These are phyloP conservation scores for Pluteus cervinus DNA, from an alignment of 768 basidiomycete species.

Conservation along the genomic window DNA sequence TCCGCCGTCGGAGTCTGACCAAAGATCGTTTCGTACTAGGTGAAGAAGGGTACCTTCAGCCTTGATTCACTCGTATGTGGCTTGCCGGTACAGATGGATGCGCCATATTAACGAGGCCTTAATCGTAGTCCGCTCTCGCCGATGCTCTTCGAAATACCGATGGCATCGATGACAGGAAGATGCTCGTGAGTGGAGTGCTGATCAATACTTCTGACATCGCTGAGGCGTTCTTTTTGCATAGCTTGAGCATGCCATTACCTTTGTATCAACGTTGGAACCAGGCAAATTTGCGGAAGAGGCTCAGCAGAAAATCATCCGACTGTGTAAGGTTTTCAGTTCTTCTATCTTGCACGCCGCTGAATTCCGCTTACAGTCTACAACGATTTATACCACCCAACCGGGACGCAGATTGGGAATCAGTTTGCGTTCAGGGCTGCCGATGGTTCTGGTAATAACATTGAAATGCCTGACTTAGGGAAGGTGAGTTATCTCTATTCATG, in stretches of 20 bases:
- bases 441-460: conserved; percentile 71
- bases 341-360: conserved; percentile 1
- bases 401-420: conserved; percentile 56
- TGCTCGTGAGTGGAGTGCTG: conserved; percentile 45
- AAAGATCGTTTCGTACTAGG: no score
- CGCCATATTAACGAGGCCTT: no score
- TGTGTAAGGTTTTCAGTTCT: conserved; percentile 38
- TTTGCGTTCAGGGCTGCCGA: conserved; percentile 71
- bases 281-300: conserved; percentile 30
- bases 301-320: conserved; percentile 45
- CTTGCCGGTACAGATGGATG: no score
- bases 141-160: conserved; percentile 56
- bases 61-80: no score
- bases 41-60: no score
- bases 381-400: conserved; percentile 75
- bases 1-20: no score
- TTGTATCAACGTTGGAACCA: conserved; percentile 54
- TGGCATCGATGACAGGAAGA: conserved; percentile 70
- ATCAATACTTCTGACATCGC: not conserved
- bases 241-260: conserved; percentile 68
- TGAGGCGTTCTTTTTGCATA: no score
- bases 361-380: conserved; percentile 62
- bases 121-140: conserved; percentile 46
- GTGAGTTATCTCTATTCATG: conserved; percentile 17
- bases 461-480: conserved; percentile 66